Evolutionary conservation across 1,139 yeast genomes (phyloP).

Genomic region (Diutina sp.): DNA sequence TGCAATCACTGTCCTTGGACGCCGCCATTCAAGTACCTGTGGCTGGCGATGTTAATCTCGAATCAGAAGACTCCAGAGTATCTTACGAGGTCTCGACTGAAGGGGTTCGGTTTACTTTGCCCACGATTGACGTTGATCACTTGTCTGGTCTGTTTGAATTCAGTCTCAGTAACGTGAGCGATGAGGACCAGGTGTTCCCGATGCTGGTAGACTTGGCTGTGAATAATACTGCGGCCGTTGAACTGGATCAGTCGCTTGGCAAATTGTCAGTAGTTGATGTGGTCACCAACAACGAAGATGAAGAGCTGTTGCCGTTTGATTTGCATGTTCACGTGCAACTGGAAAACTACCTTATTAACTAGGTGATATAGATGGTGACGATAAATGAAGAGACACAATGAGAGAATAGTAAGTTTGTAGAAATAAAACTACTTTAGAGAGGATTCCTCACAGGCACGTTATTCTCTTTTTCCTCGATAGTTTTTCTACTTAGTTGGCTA

Average conservation of each 20-base stretch:
- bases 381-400: not conserved
- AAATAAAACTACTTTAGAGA: too few species aligned
- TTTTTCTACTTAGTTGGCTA: too few species aligned
- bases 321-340: constrained; percentile 47
- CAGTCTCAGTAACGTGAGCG: constrained; percentile 47
- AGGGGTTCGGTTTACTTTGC: constrained; percentile 47
- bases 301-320: constrained; percentile 57
- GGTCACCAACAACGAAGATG: constrained; percentile 24
- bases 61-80: constrained; percentile 37
- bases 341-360: constrained; percentile 57
- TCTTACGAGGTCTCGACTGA: constrained; percentile 39
- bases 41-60: constrained; percentile 42
- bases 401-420: too few species aligned
- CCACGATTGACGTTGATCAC: constrained; percentile 32
- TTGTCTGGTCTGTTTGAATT: constrained; percentile 74
- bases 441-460: too few species aligned
- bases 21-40: constrained; percentile 57
- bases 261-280: constrained; percentile 29
- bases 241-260: constrained; percentile 28
- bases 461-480: too few species aligned
- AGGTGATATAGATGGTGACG: constrained; percentile 4
- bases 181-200: constrained; percentile 86
- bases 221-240: constrained; percentile 19
- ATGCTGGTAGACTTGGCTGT: constrained; percentile 47
- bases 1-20: constrained; percentile 27